Evolutionary conservation across 768 basidiomycete species (phyloP), one percentile per base, ranked within the genome.

Genomic region (Termitomyces sp.): DNA sequence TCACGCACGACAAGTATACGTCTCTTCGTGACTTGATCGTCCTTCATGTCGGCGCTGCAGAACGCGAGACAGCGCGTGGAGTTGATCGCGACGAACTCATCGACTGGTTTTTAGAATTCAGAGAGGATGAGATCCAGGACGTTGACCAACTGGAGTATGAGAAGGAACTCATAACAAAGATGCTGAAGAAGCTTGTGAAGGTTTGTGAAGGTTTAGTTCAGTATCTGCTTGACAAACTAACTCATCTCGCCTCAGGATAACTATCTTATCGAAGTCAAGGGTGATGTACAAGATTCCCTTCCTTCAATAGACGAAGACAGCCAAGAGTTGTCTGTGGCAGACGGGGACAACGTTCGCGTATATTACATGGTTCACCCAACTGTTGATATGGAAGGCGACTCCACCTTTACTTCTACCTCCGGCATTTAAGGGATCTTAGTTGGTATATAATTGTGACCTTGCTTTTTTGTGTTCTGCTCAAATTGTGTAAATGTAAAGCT

Each of bases 1-100:
- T 99, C 74, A 92, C 95, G 4, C 94, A 98, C 71, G 96, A 98
- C 79, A 87, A 91, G 70, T 99, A 94, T 72, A 86, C 94, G 73
- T 82, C 86, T 43, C 79, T 98, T 63, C 94, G 94, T 75, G 90
- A 87, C 66, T 77, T 98, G 63, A 84, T 97, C 64, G 86, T 99
- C 29, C 67, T 95, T 56, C 88, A 94, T 64, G 74, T 99, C 26
- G 76, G 85, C 18, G 84, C 87, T 37, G 76, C 85, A 13, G 97
- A 99, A 73, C 78, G 81, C 27, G 82, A 85, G 64, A 87, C 83
- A 0, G 88, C 87, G 20, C 77, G 72, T 53, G 95, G 95, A 2
- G 73, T 96, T 41, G 90, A 94, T 65, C 81, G 88, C 46, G 94
- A 96, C 63, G 95, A 97, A 64, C 79, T 99, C 55, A 89, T 96